Percentiles rank a stretch among this genome's conserved stretches.
These are phyloP conservation scores for Moricandia moricandioides DNA, from an alignment of 345 rosid genomes.

Conservation along the genomic window DNA sequence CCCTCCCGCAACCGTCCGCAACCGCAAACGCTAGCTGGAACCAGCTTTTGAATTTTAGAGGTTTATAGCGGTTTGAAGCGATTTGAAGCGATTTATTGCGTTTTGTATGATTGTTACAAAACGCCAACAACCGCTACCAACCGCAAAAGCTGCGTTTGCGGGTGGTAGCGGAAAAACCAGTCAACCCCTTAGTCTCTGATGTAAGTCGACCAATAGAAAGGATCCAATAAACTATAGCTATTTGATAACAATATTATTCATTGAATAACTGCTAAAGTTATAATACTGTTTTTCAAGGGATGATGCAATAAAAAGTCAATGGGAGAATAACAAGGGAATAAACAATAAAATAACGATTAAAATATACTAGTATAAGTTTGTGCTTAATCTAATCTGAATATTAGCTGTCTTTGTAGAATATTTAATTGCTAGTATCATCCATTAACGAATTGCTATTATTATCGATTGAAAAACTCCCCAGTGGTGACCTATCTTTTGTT, in stretches of 20 bases:
- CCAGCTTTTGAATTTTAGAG: too few species aligned
- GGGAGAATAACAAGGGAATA: not conserved
- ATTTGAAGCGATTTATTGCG: too few species aligned
- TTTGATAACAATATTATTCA: constrained; percentile 4
- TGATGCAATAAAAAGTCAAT: constrained; percentile 4
- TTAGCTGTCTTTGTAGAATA: constrained; percentile 15
- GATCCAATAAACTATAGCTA: constrained; percentile 4
- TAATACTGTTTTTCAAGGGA: not conserved
- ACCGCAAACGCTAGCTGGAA: too few species aligned
- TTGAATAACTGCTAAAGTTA: not conserved
- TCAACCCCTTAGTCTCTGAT: not conserved
- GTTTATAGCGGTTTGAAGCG: too few species aligned
- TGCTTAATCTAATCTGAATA: constrained; percentile 1
- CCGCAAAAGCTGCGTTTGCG: too few species aligned
- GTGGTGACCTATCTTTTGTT: not conserved
- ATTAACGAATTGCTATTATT: not conserved
- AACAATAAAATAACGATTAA: not conserved
- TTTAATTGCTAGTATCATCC: not conserved
- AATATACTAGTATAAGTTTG: not conserved
- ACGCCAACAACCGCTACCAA: too few species aligned
- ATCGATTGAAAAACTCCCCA: not conserved
- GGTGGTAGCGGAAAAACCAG: too few species aligned
- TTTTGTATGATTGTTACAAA: too few species aligned
- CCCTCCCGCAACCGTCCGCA: too few species aligned
- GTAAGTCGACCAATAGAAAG: constrained; percentile 7